Evolutionary conservation across 2,329 filamentous ascomycete species (phyloP).

Genomic region (Claviceps spartinae): DNA sequence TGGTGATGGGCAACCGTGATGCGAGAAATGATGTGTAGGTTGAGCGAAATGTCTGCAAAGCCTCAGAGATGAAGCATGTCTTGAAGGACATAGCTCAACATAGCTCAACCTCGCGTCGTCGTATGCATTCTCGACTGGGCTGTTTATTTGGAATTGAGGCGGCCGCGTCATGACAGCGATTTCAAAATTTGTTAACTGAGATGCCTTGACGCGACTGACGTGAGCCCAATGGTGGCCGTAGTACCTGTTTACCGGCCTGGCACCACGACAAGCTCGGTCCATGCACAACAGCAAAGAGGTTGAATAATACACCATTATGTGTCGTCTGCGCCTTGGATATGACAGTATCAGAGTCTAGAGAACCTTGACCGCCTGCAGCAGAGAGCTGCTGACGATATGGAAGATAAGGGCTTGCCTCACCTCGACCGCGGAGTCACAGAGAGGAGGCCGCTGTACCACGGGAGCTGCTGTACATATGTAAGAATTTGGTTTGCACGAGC

Average conservation of each 20-base stretch:
- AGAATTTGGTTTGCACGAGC: no score
- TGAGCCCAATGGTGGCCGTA: slow-evolving; percentile 29
- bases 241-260: slow-evolving; percentile 15
- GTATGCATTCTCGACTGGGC: slow-evolving; percentile 22
- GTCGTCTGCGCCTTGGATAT: slow-evolving; percentile 19
- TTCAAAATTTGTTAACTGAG: slow-evolving; percentile 32
- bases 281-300: slow-evolving; percentile 31
- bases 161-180: slow-evolving; percentile 32
- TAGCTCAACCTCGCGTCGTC: slow-evolving; percentile 28
- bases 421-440: no score
- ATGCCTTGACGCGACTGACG: slow-evolving; percentile 31
- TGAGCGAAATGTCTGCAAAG: slow-evolving; percentile 31
- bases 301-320: slow-evolving; percentile 27
- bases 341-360: no score
- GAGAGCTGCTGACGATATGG: no score
- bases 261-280: slow-evolving; percentile 35
- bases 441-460: no score
- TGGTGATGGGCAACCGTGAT: no score
- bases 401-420: no score
- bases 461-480: no score
- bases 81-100: slow-evolving; percentile 31
- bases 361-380: no score
- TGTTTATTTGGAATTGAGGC: slow-evolving; percentile 26
- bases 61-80: slow-evolving; percentile 28
- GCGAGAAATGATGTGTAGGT: slow-evolving; percentile 23